Evolutionary conservation across 768 basidiomycete species (phyloP).

Genomic region (Cyclocybe cylindracea): DNA sequence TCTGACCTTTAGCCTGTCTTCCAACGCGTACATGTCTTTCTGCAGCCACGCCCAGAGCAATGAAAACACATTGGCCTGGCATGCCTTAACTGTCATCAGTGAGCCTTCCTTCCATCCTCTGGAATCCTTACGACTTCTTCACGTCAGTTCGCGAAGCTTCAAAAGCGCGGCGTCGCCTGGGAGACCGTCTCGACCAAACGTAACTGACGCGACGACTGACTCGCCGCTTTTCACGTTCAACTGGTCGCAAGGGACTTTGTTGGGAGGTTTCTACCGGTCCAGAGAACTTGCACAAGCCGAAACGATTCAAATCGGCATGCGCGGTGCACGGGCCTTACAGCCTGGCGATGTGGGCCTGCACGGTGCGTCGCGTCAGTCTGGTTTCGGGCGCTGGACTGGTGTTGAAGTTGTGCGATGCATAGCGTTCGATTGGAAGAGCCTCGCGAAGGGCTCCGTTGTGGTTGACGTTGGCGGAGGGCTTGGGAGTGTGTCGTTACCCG

Average conservation of each 20-base stretch:
- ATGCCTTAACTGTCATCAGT: too few relatives aligned
- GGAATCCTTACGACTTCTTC: too few relatives aligned
- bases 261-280: slow-evolving; percentile 26
- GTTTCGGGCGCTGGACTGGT: too few relatives aligned
- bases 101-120: too few relatives aligned
- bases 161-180: slow-evolving; percentile 19
- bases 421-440: slow-evolving; percentile 62
- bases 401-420: too few relatives aligned
- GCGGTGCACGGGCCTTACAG: slow-evolving; percentile 23
- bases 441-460: slow-evolving; percentile 51
- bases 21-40: slow-evolving; percentile 11
- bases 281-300: slow-evolving; percentile 16
- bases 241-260: slow-evolving; percentile 17
- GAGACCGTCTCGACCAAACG: slow-evolving; percentile 30
- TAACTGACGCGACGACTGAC: slow-evolving; percentile 20
- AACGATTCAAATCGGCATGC: slow-evolving; percentile 35
- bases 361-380: slow-evolving; percentile 3
- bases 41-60: slow-evolving; percentile 5
- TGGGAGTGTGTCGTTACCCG: slow-evolving; percentile 41
- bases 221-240: slow-evolving; percentile 26
- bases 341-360: slow-evolving; percentile 17
- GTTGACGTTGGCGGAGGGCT: slow-evolving; percentile 76
- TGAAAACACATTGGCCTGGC: too few relatives aligned
- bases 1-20: not conserved
- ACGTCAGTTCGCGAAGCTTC: not conserved